These are phyloP conservation scores for Carex arenaria DNA, from an alignment of 202 grass and related monocot genomes.

Conservation along the genomic window DNA sequence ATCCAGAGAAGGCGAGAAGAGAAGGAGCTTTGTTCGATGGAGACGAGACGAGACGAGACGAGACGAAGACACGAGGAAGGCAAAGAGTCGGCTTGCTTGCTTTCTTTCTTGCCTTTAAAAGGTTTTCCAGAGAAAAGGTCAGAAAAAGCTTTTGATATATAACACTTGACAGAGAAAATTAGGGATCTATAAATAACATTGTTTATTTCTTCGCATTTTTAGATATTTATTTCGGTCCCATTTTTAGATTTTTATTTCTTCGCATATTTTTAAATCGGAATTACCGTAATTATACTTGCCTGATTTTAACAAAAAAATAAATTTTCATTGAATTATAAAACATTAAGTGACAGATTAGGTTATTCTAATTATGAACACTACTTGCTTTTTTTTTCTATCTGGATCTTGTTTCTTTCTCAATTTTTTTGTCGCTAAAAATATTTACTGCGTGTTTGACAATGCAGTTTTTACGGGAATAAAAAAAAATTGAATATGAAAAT, in stretches of 20 bases:
- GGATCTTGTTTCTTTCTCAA: too few relatives aligned
- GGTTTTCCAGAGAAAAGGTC: neutral
- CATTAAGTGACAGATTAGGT: too few relatives aligned
- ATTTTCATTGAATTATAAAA: too few relatives aligned
- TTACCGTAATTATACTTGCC: neutral
- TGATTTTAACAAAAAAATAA: neutral
- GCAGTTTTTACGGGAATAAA: too few relatives aligned
- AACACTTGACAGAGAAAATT: neutral
- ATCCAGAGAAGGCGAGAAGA: neutral
- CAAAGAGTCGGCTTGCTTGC: neutral
- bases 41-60: conserved; percentile 16
- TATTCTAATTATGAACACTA: too few relatives aligned
- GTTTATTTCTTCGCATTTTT: neutral
- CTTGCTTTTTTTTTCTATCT: too few relatives aligned
- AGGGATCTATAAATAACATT: neutral
- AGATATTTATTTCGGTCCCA: neutral
- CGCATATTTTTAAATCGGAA: neutral
- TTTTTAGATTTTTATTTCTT: neutral
- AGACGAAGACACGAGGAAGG: conserved; percentile 11
- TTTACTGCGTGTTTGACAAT: too few relatives aligned
- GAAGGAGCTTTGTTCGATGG: neutral
- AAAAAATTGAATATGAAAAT: too few relatives aligned
- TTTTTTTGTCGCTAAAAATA: too few relatives aligned
- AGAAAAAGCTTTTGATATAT: neutral
- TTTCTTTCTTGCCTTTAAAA: neutral